These are phyloP conservation scores for Yamadazyma sp. DNA, from an alignment of 1,139 yeast genomes.

Conservation along the genomic window DNA sequence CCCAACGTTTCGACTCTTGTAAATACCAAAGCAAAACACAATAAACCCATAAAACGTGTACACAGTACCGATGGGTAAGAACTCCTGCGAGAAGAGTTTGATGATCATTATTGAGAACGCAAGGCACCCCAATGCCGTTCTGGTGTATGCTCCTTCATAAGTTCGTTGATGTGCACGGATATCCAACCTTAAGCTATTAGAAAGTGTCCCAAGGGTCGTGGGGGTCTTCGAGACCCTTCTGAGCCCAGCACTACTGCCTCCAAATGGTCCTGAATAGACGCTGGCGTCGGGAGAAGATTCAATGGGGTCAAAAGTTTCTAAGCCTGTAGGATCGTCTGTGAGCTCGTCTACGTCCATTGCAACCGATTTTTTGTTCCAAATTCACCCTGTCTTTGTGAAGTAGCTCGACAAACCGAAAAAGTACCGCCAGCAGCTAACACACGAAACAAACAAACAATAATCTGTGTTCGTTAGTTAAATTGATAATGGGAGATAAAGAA, in stretches of 20 bases:
- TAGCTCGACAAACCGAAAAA: too few relatives aligned
- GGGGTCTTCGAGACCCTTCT: too few relatives aligned
- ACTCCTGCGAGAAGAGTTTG: constrained; percentile 53
- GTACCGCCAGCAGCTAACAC: too few relatives aligned
- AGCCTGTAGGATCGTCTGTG: background rate
- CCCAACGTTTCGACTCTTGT: constrained; percentile 46
- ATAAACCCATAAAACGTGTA: constrained; percentile 53
- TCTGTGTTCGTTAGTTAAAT: too few relatives aligned
- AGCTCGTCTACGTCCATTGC: background rate
- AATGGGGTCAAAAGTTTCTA: constrained; percentile 1
- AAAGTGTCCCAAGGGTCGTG: constrained; percentile 1
- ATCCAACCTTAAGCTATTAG: constrained; percentile 39
- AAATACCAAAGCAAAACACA: constrained; percentile 48
- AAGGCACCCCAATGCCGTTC: constrained; percentile 51
- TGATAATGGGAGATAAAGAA: too few relatives aligned
- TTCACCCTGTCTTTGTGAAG: too few relatives aligned
- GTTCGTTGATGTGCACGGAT: constrained; percentile 62
- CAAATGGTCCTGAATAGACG: background rate
- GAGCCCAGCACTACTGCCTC: too few relatives aligned
- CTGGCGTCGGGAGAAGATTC: background rate
- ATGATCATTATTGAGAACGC: constrained; percentile 49
- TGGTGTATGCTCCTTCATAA: constrained; percentile 60
- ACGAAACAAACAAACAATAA: too few relatives aligned
- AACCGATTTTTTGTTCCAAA: too few relatives aligned
- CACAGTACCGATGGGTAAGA: constrained; percentile 52